Conservation (phyloP, 1,284 basidiomycete genomes). For the Irpex sp. region DNA sequence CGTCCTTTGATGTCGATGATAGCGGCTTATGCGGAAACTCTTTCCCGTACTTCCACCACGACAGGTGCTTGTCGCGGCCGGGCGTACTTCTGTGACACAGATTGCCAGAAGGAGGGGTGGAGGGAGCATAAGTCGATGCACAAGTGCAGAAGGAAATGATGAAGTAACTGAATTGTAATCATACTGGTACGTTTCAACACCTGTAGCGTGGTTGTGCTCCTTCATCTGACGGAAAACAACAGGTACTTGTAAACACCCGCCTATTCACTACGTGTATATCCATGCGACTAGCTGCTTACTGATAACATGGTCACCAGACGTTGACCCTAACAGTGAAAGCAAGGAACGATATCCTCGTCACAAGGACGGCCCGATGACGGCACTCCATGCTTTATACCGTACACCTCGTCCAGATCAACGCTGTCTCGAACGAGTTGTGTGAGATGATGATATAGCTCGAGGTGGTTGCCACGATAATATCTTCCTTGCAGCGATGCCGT, state of each 20-base stretch:
- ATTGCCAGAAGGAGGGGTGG: constrained; percentile 29
- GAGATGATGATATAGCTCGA: background rate
- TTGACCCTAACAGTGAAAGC: background rate
- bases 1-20: background rate
- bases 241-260: background rate
- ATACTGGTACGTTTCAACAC: background rate
- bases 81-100: constrained; percentile 26
- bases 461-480: background rate
- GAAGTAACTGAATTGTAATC: background rate
- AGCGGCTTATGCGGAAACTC: background rate
- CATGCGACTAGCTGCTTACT: background rate
- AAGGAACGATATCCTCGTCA: background rate
- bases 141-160: constrained; percentile 17
- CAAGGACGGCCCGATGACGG: background rate
- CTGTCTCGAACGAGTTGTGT: background rate
- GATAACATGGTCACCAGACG: background rate
- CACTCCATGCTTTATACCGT: background rate
- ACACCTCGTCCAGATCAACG: background rate
- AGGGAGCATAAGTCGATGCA: constrained; percentile 27
- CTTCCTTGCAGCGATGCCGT: background rate
- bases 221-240: background rate
- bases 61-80: constrained; percentile 24
- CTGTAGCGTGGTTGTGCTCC: background rate
- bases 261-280: background rate
- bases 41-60: background rate